Evolutionary conservation across 2,329 filamentous ascomycete species (phyloP).

Genomic region (Malbranchea cinnamomea): DNA sequence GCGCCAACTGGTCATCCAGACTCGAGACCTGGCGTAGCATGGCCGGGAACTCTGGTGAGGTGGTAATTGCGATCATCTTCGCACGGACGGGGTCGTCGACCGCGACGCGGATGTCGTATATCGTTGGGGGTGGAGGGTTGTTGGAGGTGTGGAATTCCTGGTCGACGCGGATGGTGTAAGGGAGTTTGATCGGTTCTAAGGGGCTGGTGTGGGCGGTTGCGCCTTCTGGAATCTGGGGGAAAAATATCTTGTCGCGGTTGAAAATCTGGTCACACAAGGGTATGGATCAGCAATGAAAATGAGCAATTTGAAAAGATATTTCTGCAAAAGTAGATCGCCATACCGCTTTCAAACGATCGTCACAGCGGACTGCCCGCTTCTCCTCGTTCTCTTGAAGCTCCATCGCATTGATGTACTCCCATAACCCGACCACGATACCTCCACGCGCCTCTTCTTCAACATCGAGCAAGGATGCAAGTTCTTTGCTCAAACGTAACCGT

Average conservation of each 20-base stretch:
- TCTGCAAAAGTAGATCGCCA: no score
- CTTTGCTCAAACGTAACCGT: constrained; percentile 62
- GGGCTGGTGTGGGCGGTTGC: constrained; percentile 64
- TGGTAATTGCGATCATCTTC: constrained; percentile 49
- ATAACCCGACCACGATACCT: constrained; percentile 78
- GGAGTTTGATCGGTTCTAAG: constrained; percentile 65
- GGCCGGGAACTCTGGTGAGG: constrained; percentile 53
- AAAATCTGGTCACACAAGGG: constrained; percentile 63
- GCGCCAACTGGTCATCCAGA: constrained; percentile 73
- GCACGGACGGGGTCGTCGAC: constrained; percentile 68
- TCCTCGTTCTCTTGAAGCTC: constrained; percentile 88
- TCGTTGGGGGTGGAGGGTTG: constrained; percentile 57
- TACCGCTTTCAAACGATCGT: constrained; percentile 66
- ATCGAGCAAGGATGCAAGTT: constrained; percentile 71
- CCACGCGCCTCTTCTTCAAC: constrained; percentile 74
- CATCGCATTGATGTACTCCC: constrained; percentile 84
- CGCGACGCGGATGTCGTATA: constrained; percentile 79
- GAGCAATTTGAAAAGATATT: no score
- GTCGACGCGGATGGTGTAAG: constrained; percentile 90
- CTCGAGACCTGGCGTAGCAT: constrained; percentile 61
- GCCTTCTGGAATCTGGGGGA: constrained; percentile 71
- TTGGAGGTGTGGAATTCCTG: constrained; percentile 59
- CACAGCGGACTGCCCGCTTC: constrained; percentile 80
- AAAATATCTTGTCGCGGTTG: constrained; percentile 59
- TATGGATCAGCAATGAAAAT: no score